Evolutionary conservation across 2,329 filamentous ascomycete species (phyloP), one percentile per base, ranked within the genome.

Genomic region (Hypoxylon sp.): DNA sequence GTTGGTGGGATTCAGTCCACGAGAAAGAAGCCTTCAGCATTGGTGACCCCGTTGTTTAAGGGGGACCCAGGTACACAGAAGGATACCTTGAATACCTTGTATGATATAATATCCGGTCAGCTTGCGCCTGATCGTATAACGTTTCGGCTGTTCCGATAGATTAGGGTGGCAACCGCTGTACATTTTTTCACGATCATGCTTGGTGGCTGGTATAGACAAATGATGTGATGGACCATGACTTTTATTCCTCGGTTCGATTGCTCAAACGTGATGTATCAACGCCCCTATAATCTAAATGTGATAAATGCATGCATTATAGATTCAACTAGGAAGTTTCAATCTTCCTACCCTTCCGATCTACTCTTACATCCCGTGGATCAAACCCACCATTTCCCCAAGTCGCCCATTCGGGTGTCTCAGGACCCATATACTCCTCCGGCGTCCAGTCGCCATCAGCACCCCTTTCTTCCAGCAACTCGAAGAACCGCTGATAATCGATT

Each of bases 321-420:
- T 33, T 35, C 13, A 26, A 58, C 47, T 57, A 55, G 22, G 44
- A 65, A 51, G 74, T 78, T 70, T 84, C 86, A 68, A 88, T 87
- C 71, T 88, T 88, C 75, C 90, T 90, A 1, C 94, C 94, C 82
- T 97, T 98, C 73, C 91, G 88, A 79, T 95, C 92, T 8, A 98
- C 94, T 70, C 95, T 87, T 79, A 92, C 88, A 80, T 98, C 96
- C 53, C 92, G 86, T 0, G 95, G 95, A 81, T 98, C 94, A 78
- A 98, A 98, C 0, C 95, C 96, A 1, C 95, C 95, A 72, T 94
- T 93, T 0, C 95, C 96, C 94, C 94, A 98, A 17, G 91, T 89
- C 9, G 95, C 95, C 96, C 95, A 98, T 78, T 97, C 94, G 0
- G 94, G 93, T 39, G 94, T 98, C 73, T 92, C 87, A 44, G 85